These are phyloP conservation scores for Pleurotus citrinopileatus DNA, from an alignment of 768 basidiomycete species.

Conservation along the genomic window DNA sequence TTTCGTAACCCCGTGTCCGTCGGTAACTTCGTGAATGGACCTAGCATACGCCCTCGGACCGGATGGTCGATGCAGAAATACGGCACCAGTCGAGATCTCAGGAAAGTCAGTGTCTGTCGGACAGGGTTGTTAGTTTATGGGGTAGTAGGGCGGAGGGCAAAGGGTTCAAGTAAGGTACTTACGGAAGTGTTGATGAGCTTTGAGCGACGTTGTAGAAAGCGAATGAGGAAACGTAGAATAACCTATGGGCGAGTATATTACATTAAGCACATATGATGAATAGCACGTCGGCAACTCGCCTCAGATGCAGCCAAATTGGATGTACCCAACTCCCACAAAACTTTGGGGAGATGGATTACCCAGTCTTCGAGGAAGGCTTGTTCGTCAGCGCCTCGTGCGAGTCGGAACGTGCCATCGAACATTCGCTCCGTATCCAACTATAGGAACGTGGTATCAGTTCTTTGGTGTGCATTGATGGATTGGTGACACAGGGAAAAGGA, in stretches of 20 bases:
- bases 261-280: slow-evolving; percentile 11
- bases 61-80: slow-evolving; percentile 81
- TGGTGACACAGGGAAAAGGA: not conserved
- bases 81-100: slow-evolving; percentile 66
- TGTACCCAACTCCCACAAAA: slow-evolving; percentile 80
- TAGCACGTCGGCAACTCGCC: too few species aligned
- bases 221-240: slow-evolving; percentile 63
- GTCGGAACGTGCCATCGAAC: slow-evolving; percentile 48
- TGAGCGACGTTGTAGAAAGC: slow-evolving; percentile 53
- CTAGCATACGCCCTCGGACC: slow-evolving; percentile 66
- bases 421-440: slow-evolving; percentile 61
- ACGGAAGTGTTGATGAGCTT: slow-evolving; percentile 43
- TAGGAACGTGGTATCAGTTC: slow-evolving; percentile 1
- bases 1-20: slow-evolving; percentile 38
- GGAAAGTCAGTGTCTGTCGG: slow-evolving; percentile 41
- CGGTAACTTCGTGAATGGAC: slow-evolving; percentile 77
- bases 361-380: slow-evolving; percentile 51
- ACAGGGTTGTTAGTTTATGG: slow-evolving; percentile 4
- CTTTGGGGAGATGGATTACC: slow-evolving; percentile 74
- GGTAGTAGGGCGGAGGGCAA: slow-evolving; percentile 8
- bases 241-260: slow-evolving; percentile 29
- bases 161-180: slow-evolving; percentile 16
- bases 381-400: slow-evolving; percentile 25
- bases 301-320: slow-evolving; percentile 56
- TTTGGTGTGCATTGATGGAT: not conserved